Conservation (phyloP, 2,329 filamentous ascomycete species). For the Diaporthe citriasiana region DNA sequence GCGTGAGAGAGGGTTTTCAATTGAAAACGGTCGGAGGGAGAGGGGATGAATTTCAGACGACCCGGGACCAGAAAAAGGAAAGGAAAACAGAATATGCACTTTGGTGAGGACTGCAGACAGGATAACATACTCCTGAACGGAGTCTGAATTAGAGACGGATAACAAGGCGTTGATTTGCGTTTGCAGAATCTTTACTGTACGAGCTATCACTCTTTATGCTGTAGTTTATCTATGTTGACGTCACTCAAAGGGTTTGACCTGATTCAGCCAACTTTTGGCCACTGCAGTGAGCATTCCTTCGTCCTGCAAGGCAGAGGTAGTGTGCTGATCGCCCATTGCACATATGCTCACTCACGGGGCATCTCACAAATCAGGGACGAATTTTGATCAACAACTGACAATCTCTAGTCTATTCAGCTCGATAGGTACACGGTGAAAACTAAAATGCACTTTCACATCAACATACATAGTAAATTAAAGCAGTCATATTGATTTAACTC, state of each 20-base stretch:
- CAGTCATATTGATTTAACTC: background rate
- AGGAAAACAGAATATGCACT: no score
- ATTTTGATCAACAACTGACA: background rate
- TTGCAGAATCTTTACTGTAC: background rate
- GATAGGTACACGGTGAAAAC: background rate
- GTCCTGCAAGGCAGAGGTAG: background rate
- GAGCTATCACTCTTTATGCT: background rate
- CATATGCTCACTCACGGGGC: background rate
- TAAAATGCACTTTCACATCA: background rate
- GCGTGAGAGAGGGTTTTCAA: background rate
- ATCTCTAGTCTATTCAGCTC: background rate
- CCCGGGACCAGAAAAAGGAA: no score
- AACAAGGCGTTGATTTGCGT: background rate
- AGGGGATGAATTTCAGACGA: no score
- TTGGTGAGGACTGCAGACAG: no score
- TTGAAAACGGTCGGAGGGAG: background rate
- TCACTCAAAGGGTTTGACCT: background rate
- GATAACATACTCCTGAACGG: background rate
- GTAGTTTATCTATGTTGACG: background rate
- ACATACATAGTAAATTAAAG: background rate
- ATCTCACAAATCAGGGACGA: background rate
- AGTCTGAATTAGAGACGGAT: background rate
- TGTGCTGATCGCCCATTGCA: background rate
- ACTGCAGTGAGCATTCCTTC: background rate
- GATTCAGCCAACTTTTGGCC: slow-evolving; percentile 1